Base-by-base conservation (phyloP, 257 asterid species). In the Primulina tabacum region DNA sequence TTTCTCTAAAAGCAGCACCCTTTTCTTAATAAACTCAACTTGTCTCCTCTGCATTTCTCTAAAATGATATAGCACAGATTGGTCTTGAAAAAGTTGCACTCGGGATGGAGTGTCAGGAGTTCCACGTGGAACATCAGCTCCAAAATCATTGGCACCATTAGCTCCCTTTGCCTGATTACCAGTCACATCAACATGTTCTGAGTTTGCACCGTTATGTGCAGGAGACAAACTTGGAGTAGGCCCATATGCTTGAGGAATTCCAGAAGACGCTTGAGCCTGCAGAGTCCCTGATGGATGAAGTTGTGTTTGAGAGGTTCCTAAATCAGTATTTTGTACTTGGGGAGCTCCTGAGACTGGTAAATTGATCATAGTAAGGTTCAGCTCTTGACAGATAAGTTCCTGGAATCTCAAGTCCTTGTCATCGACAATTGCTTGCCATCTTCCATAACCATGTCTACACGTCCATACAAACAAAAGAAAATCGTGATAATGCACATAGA, bases 381-480 rank as follows among this genome's bases (percentile, higher is more conserved):
- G 84, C 86, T 90, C 97, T 81, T 85, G 90, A 80, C 96, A 94
- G 69, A 94, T 91, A 73, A 86, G 77, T 81, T 91, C 97, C 77
- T 91, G 97, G 70, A 94, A 73, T 74, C 78, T 87, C 82, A 93
- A 70, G 69, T 85, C 95, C 88, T 85, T 94, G 82, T 94, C 99
- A 71, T 94, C 99, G 65, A 89, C 87, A 75, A 94, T 85, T 57
- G 97, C 85, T 87, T 94, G 99, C 99, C 99, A 94, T 87, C 95
- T 89, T 73, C 97, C 99, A 73, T 90, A 94, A 62, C 99, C 99
- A 84, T 94, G 99, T 76, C 99, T 91, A 72, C 67, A 78, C 53
- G 72, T 74, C 76, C 74, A 74, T 60, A 73, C 38, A 71, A 56
- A 62, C 47, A 63, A 60, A 77, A 78, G 52, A 32, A 69, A 32